Evolutionary conservation across 177 flowering plant species (phyloP).

Genomic region (Vitis hybrid): DNA sequence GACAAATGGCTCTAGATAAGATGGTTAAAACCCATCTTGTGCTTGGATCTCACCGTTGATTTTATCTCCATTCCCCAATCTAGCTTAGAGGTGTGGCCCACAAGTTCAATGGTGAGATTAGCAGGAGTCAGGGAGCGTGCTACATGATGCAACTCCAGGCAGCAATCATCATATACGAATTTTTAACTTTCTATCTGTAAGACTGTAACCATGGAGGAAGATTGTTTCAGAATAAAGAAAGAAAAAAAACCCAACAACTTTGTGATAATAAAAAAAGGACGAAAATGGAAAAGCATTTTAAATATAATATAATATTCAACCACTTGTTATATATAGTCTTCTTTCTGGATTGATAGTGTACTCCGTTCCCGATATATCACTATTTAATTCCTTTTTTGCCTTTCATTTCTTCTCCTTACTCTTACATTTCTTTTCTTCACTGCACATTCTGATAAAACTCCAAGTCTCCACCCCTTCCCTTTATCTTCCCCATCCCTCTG

Average conservation of each 20-base stretch:
- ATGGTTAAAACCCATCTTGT: neutral
- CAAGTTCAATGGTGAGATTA: neutral
- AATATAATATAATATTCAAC: slow-evolving; percentile 18
- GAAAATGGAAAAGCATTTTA: slow-evolving; percentile 2
- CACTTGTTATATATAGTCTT: slow-evolving; percentile 24
- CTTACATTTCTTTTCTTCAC: slow-evolving; percentile 10
- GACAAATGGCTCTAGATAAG: neutral
- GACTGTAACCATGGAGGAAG: neutral
- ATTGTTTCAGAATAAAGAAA: neutral
- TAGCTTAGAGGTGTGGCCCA: neutral
- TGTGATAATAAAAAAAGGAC: slow-evolving; percentile 4
- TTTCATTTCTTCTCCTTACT: slow-evolving; percentile 1
- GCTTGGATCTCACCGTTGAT: neutral
- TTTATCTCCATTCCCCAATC: neutral
- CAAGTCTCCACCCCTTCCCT: slow-evolving; percentile 36
- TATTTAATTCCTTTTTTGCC: slow-evolving; percentile 17
- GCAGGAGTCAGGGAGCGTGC: neutral
- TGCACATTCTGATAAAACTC: slow-evolving; percentile 60
- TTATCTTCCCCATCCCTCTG: slow-evolving; percentile 61
- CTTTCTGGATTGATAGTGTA: slow-evolving; percentile 27
- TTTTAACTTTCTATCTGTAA: neutral
- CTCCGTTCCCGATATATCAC: slow-evolving; percentile 40
- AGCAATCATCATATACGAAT: slow-evolving; percentile 6
- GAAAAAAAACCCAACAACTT: slow-evolving; percentile 22
- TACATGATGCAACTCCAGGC: neutral